Percentiles rank a stretch among this genome's conserved stretches.
Evolutionary conservation across 805 yeast genomes (phyloP).

Genomic region (Suhomyces pyralidae): DNA sequence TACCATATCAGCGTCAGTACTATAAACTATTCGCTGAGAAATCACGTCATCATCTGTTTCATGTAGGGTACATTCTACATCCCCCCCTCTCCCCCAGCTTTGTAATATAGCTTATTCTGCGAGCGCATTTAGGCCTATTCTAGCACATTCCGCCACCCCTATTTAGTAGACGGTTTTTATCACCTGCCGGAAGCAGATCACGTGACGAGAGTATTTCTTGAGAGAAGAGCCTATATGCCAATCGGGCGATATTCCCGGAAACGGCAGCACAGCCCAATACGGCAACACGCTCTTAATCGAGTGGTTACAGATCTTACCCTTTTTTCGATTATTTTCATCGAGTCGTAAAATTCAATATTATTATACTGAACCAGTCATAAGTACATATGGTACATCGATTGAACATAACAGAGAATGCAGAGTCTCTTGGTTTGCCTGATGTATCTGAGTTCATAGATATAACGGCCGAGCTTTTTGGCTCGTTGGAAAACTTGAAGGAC

Average conservation of each 20-base stretch:
- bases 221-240: not conserved
- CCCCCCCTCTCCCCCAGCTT: not conserved
- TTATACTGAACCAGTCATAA: not conserved
- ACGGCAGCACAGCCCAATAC: not conserved
- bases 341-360: not conserved
- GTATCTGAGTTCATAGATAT: constrained; percentile 43
- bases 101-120: not conserved
- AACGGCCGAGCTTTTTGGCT: constrained; percentile 48
- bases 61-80: not conserved
- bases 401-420: not conserved
- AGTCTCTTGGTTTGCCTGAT: not conserved
- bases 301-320: not conserved
- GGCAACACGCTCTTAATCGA: not conserved
- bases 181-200: not conserved
- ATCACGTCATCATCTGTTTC: not conserved
- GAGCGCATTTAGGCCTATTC: not conserved
- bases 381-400: constrained; percentile 1
- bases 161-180: not conserved
- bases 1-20: not conserved
- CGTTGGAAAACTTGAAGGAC: constrained; percentile 37
- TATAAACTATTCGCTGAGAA: not conserved
- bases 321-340: not conserved
- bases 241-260: not conserved
- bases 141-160: not conserved
- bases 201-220: not conserved